phyloP scores from a whole-genome alignment of 2,329 filamentous ascomycete species.

The Alternaria ethzedia region DNA sequence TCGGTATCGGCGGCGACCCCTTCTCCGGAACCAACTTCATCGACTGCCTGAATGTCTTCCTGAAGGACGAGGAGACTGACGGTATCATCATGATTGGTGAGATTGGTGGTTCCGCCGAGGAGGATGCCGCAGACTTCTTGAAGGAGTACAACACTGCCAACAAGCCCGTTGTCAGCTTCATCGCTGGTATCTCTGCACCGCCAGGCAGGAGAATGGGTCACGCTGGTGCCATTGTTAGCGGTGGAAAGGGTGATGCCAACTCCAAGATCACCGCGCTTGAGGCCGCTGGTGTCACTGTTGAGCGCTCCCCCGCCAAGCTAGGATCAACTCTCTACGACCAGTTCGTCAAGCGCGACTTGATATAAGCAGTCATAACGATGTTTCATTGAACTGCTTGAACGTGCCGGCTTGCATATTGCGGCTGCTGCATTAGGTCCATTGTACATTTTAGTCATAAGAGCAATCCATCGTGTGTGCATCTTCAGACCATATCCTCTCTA shows the following conservation, averaged over 20 bases:
- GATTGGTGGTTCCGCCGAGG: conserved; percentile 96
- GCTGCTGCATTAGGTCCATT: conserved; percentile 31
- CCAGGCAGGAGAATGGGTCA: conserved; percentile 98
- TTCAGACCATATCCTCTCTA: neutral
- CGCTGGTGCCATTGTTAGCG: conserved; percentile 96
- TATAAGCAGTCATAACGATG: conserved; percentile 65
- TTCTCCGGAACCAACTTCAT: conserved; percentile 99
- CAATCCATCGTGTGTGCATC: conserved; percentile 23
- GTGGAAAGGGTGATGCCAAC: conserved; percentile 96
- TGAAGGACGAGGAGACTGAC: conserved; percentile 93
- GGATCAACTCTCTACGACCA: conserved; percentile 94
- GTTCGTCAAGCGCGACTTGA: conserved; percentile 93
- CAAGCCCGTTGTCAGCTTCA: conserved; percentile 98
- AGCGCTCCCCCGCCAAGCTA: conserved; percentile 79
- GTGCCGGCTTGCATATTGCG: conserved; percentile 28
- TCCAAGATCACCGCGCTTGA: conserved; percentile 97
- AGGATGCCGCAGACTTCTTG: conserved; percentile 97
- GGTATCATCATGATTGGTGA: conserved; percentile 99
- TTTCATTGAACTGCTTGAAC: conserved; percentile 20
- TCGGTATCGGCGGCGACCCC: conserved; percentile 97
- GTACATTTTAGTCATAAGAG: conserved; percentile 48
- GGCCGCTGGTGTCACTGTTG: conserved; percentile 91
- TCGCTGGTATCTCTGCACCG: conserved; percentile 96
- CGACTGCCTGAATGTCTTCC: conserved; percentile 97
- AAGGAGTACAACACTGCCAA: conserved; percentile 88